Conservation (phyloP, 2,329 filamentous ascomycete genomes). For the Arthrobotrys iridis region DNA sequence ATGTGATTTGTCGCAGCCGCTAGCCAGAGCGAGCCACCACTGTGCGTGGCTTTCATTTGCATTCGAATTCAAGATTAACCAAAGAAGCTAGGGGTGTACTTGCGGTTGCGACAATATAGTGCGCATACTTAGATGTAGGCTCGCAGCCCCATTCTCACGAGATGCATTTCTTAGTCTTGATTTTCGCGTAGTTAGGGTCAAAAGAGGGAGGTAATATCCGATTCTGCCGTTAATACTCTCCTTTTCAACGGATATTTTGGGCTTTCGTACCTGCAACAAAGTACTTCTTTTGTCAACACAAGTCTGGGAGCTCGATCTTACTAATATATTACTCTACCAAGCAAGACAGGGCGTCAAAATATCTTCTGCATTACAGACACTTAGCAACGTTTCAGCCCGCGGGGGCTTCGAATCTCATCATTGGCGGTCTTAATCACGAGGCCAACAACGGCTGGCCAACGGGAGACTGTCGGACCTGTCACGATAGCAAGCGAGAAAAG, state of each 20-base stretch:
- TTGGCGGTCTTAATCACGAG: conserved; percentile 23
- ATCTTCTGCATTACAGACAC: neutral
- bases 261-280: conserved; percentile 52
- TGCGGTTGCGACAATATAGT: conserved; percentile 28
- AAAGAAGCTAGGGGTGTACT: conserved; percentile 14
- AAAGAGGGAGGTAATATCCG: conserved; percentile 52
- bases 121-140: conserved; percentile 26
- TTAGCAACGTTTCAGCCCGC: conserved; percentile 17
- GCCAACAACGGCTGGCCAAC: conserved; percentile 23
- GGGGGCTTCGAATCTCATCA: conserved; percentile 22
- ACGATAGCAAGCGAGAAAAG: conserved; percentile 50
- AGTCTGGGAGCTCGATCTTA: conserved; percentile 10
- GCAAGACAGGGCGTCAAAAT: neutral
- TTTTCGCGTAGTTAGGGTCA: conserved; percentile 1
- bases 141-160: conserved; percentile 18
- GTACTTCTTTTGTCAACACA: conserved; percentile 40
- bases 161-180: conserved; percentile 15
- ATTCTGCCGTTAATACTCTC: conserved; percentile 7
- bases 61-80: conserved; percentile 16
- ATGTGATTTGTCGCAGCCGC: conserved; percentile 44
- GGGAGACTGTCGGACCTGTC: conserved; percentile 44
- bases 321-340: conserved; percentile 20
- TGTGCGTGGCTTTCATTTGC: conserved; percentile 43
- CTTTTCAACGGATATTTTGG: conserved; percentile 14
- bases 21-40: conserved; percentile 43